A percentile compares a stretch with the other conserved stretches of the same genome.
Conservation (phyloP, 1,139 yeast species). For the Protomyces lactucae-debilis region DNA sequence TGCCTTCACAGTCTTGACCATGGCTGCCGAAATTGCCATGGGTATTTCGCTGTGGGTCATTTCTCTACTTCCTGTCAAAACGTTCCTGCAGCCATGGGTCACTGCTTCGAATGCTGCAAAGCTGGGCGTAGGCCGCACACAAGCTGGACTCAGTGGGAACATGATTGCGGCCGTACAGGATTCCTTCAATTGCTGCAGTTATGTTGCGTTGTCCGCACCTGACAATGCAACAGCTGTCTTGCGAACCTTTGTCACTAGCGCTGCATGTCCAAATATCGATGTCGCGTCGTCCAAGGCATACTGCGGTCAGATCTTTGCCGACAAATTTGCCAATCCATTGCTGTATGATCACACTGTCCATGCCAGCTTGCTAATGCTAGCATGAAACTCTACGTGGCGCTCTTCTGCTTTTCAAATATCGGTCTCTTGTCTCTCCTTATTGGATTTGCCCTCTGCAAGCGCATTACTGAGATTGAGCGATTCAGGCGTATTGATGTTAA, state of each 20-base stretch:
- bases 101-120: neutral
- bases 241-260: neutral
- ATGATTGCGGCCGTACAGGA: slow-evolving; percentile 3
- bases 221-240: neutral
- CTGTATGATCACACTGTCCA: neutral
- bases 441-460: slow-evolving; percentile 13
- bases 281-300: slow-evolving; percentile 10
- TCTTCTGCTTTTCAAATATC: slow-evolving; percentile 3
- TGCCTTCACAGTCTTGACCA: neutral
- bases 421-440: slow-evolving; percentile 2
- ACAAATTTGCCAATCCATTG: neutral
- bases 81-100: neutral
- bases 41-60: slow-evolving; percentile 20
- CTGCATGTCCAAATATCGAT: slow-evolving; percentile 8
- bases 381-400: neutral
- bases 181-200: slow-evolving; percentile 15
- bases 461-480: slow-evolving; percentile 10
- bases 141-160: neutral
- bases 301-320: slow-evolving; percentile 3
- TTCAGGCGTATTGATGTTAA: slow-evolving; percentile 18
- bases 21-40: slow-evolving; percentile 1
- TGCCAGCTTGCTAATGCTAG: neutral
- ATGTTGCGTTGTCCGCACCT: slow-evolving; percentile 2
- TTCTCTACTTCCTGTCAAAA: slow-evolving; percentile 1
- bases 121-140: neutral